Base-by-base conservation (phyloP, 257 asterid species). In the Salvia splendens region DNA sequence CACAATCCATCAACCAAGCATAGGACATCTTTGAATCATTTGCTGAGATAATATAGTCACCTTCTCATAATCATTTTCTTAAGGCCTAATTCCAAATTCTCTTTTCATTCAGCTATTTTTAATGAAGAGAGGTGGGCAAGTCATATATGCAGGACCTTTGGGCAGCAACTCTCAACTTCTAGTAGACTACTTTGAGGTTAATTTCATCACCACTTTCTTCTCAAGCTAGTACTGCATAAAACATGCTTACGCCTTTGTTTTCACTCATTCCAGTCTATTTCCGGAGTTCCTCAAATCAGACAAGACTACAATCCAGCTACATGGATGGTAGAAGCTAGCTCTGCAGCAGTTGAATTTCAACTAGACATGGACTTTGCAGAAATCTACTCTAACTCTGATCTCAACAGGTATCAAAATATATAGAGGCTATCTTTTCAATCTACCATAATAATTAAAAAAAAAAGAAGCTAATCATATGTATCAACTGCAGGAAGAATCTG, bases 51-150 rank as follows among this genome's bases (percentile, higher is more conserved):
- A 40, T 8, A 36, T 8, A 62, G 33, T 45, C 5, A 4, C 36
- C 54, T 20, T 20, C 24, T 9, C 9, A 14, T 0, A 41, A 51
- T 64, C 51, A 41, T 41, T 5, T 10, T 47, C 28, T 8, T 5
- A 17, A 17, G 20, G 20, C 20, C 20, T 17, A 17, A 17, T 17
- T 17, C 20, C 20, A 17, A 17, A 17, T 17, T 17, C 20, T 36
- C 6, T 36, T 36, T 36, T 7, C 1, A 36, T 47, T 61, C 65
- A 86, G 93, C 73, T 86, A 12, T 76, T 80, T 68, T 59, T 84
- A 81, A 80, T 86, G 93, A 86, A 83, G 75, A 80, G 89, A 78
- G 87, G 93, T 49, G 93, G 93, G 53, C 85, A 82, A 74, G 89
- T 86, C 55, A 80, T 80, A 67, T 86, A 86, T 60, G 89, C 88